Evolutionary conservation across 2,329 filamentous ascomycete genomes (phyloP).

Genomic region (Atkinsonella texensis): DNA sequence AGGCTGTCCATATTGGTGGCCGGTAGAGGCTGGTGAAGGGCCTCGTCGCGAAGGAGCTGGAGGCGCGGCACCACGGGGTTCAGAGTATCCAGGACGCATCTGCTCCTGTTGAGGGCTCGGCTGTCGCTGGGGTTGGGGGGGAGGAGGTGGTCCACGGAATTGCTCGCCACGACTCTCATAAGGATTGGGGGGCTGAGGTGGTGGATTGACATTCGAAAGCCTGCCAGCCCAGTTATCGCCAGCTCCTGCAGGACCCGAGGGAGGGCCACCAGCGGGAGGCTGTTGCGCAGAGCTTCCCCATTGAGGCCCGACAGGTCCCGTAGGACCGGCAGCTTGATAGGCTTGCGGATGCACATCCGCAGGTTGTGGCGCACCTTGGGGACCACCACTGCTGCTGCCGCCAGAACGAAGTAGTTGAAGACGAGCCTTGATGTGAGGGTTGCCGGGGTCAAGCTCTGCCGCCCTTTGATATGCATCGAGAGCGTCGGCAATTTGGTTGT

Average conservation of each 20-base stretch:
- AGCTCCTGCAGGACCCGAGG: conserved; percentile 47
- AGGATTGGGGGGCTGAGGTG: conserved; percentile 66
- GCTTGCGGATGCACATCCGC: conserved; percentile 94
- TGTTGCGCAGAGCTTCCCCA: conserved; percentile 71
- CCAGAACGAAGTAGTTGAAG: conserved; percentile 80
- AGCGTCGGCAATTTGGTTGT: conserved; percentile 95
- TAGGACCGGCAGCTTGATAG: conserved; percentile 73
- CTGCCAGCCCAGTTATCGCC: conserved; percentile 49
- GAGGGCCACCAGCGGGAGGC: conserved; percentile 38
- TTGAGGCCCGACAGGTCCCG: conserved; percentile 72
- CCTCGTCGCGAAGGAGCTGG: conserved; percentile 35
- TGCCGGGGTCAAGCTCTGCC: conserved; percentile 82
- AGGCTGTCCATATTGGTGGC: conserved; percentile 34
- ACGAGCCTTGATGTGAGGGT: conserved; percentile 92
- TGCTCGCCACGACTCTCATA: conserved; percentile 61
- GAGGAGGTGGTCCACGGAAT: conserved; percentile 54
- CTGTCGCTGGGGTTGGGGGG: conserved; percentile 55
- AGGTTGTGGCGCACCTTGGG: conserved; percentile 72
- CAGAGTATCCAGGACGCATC: conserved; percentile 51
- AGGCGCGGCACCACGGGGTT: conserved; percentile 19
- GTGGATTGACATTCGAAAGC: conserved; percentile 66
- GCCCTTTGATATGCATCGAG: conserved; percentile 91
- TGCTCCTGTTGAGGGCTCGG: conserved; percentile 63
- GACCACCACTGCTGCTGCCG: conserved; percentile 57
- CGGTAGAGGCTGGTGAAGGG: conserved; percentile 27